These are phyloP conservation scores for Aspergillus ellipticus DNA, from an alignment of 495 filamentous ascomycete genomes.

Conservation along the genomic window DNA sequence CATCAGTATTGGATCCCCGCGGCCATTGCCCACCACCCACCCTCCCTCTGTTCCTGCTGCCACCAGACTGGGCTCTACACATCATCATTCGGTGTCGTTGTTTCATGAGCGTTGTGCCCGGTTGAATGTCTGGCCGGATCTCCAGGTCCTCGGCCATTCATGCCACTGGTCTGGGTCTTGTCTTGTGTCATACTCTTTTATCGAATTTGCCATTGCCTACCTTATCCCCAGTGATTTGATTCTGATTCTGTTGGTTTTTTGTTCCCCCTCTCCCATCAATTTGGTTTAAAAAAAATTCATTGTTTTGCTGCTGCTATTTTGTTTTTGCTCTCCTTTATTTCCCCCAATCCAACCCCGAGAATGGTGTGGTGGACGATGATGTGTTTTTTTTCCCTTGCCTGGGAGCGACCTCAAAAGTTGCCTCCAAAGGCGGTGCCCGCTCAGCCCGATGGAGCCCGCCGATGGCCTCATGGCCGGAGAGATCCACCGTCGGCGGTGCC, in stretches of 20 bases:
- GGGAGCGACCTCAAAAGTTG: not conserved
- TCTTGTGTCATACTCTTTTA: not conserved
- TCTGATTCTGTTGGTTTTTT: not conserved
- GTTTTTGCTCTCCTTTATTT: too few relatives aligned
- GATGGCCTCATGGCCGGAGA: conserved; percentile 13
- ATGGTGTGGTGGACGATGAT: not conserved
- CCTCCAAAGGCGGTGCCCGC: not conserved
- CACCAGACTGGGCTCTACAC: not conserved
- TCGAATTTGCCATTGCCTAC: not conserved
- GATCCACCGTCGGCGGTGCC: conserved; percentile 20
- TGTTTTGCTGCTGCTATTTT: too few relatives aligned
- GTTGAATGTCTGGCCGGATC: not conserved
- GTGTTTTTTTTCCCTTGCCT: too few relatives aligned
- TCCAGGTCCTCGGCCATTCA: not conserved
- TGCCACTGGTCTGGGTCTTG: not conserved
- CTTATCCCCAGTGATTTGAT: not conserved
- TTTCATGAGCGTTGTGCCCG: not conserved
- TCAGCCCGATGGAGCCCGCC: conserved; percentile 15
- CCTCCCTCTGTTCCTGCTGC: not conserved
- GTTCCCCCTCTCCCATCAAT: not conserved
- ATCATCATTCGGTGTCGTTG: not conserved
- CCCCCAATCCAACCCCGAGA: too few relatives aligned
- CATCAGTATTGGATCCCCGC: not conserved
- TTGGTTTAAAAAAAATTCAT: not conserved
- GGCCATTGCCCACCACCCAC: too few relatives aligned